Percentiles rank a stretch among this genome's conserved stretches.
These are phyloP conservation scores for Drechslera avenae DNA, from an alignment of 2,329 filamentous ascomycete species.

Conservation along the genomic window DNA sequence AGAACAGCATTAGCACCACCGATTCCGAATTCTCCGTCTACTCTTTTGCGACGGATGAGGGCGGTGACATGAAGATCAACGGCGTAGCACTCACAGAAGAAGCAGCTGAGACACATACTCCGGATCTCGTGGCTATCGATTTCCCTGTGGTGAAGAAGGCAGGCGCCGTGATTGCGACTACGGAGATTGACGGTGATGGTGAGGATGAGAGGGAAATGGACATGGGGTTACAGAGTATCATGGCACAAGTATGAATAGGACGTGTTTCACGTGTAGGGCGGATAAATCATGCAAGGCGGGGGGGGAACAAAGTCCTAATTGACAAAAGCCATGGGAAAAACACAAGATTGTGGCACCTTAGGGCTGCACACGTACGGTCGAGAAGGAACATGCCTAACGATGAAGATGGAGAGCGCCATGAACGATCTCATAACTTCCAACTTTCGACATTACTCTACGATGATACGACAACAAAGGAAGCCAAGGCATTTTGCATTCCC, in stretches of 20 bases:
- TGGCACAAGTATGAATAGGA: conserved; percentile 33
- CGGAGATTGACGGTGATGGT: background rate
- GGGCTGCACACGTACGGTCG: no score
- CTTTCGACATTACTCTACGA: no score
- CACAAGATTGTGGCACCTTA: background rate
- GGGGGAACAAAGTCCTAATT: no score
- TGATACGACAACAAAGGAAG: no score
- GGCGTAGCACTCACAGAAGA: conserved; percentile 64
- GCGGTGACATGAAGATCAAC: conserved; percentile 53
- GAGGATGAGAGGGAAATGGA: conserved; percentile 12
- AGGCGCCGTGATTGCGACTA: background rate
- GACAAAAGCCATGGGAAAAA: background rate
- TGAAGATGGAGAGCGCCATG: no score
- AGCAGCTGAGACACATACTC: conserved; percentile 55
- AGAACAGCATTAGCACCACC: conserved; percentile 7
- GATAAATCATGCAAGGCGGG: no score
- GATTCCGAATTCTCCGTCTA: conserved; percentile 30
- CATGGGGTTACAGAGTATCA: conserved; percentile 27
- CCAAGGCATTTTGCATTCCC: no score
- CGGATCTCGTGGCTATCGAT: conserved; percentile 37
- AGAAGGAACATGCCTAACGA: no score
- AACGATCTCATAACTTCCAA: no score
- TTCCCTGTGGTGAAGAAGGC: conserved; percentile 5
- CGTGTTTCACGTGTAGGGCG: no score
- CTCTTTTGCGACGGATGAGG: conserved; percentile 35